Evolutionary conservation across 78 protist genomes (phyloP).

Genomic region (Chrysochromulina tobinii): DNA sequence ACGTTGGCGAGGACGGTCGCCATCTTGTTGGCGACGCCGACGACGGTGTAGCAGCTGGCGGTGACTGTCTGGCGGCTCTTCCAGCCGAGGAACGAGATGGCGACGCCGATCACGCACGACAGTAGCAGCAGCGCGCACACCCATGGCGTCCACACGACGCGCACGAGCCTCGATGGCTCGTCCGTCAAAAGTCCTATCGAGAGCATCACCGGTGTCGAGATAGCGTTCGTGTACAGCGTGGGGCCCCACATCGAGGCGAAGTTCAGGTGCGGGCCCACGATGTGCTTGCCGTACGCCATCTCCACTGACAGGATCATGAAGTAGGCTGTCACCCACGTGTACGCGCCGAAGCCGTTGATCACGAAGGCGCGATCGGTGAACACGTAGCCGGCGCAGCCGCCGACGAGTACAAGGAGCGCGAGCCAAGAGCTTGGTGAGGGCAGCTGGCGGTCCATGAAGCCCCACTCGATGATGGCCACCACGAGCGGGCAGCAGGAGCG

Average conservation of each 20-base stretch:
- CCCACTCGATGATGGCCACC: background rate
- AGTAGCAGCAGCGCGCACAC: background rate
- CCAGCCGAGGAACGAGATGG: background rate
- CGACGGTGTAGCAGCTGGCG: background rate
- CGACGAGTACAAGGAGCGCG: no score
- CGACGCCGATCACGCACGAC: background rate
- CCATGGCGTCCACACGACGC: no score
- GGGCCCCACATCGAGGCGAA: background rate
- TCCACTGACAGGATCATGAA: background rate
- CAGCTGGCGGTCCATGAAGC: no score
- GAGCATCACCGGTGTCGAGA: no score
- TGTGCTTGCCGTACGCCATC: conserved; percentile 23
- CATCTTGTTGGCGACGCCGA: conserved; percentile 32
- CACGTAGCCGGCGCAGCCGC: background rate
- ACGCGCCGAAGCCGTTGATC: background rate
- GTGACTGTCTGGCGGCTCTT: background rate
- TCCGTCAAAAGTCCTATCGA: no score
- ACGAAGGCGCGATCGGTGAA: background rate
- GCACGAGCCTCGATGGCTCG: no score
- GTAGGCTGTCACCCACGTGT: background rate
- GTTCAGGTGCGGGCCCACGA: conserved; percentile 17
- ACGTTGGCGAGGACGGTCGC: background rate
- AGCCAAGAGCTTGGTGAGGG: no score
- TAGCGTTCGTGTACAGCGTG: no score
- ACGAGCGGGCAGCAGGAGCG: background rate